Conservation (phyloP, 306 rosid genomes). For the Gleditsia sinensis region DNA sequence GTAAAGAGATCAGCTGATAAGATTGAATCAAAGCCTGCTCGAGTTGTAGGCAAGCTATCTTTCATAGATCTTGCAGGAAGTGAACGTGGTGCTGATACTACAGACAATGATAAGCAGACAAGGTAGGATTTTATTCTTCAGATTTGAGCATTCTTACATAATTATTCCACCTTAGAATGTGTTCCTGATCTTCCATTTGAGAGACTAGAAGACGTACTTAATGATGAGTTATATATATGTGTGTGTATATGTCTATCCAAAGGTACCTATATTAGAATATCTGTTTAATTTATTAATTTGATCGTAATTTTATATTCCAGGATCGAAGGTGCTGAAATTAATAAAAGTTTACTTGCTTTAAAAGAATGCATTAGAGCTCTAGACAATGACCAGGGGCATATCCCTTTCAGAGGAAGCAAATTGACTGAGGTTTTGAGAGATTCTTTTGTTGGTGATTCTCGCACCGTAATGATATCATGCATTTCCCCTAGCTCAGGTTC, state of each 20-base stretch:
- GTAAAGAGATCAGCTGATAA: conserved; percentile 68
- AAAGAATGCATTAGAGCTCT: conserved; percentile 84
- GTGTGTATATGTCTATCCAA: background rate
- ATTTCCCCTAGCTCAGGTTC: conserved; percentile 84
- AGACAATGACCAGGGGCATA: conserved; percentile 79
- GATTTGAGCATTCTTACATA: background rate
- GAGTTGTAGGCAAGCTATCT: conserved; percentile 71
- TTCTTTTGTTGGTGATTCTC: conserved; percentile 80
- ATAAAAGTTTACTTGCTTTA: conserved; percentile 78
- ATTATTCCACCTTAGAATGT: conserved; percentile 11
- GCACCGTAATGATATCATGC: conserved; percentile 86
- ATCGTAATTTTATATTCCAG: conserved; percentile 42
- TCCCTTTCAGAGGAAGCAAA: conserved; percentile 89
- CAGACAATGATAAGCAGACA: conserved; percentile 75
- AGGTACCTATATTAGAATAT: background rate
- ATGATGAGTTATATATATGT: background rate
- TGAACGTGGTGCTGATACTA: conserved; percentile 83
- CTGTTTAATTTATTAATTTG: conserved; percentile 15
- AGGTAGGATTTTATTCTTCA: conserved; percentile 42
- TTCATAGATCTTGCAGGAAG: conserved; percentile 87
- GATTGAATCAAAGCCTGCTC: conserved; percentile 65
- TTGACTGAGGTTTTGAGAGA: conserved; percentile 84
- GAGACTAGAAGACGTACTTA: conserved; percentile 3
- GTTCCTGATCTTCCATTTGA: conserved; percentile 25
- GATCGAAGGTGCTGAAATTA: conserved; percentile 87